Conservation (phyloP, 2,329 filamentous ascomycete species). For the Akanthomyces muscarius region DNA sequence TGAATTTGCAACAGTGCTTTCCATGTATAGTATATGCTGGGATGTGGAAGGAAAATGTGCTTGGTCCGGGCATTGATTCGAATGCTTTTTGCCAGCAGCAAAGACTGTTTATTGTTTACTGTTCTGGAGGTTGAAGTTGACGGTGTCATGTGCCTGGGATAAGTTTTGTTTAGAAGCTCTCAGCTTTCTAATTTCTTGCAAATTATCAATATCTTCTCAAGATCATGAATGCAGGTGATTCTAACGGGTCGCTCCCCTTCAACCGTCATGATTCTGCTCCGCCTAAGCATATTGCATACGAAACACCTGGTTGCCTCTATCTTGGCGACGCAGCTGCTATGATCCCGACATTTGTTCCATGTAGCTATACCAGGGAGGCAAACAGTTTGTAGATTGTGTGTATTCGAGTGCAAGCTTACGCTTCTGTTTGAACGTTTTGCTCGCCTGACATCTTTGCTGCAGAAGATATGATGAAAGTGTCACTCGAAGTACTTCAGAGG, state of each 20-base stretch:
- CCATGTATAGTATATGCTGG: conserved; percentile 1
- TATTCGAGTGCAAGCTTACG: not conserved
- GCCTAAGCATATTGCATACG: not conserved
- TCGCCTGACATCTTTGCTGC: not conserved
- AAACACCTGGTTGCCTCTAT: no score
- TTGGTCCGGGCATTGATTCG: not conserved
- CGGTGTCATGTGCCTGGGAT: not conserved
- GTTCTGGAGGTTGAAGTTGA: not conserved
- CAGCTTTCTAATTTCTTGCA: not conserved
- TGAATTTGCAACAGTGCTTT: not conserved
- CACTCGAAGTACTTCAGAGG: no score
- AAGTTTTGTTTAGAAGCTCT: not conserved
- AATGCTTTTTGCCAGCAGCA: not conserved
- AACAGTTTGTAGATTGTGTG: no score
- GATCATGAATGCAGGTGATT: not conserved
- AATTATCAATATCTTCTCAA: not conserved
- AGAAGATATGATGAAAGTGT: not conserved
- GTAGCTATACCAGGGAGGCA: no score
- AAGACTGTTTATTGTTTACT: not conserved
- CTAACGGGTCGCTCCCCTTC: not conserved
- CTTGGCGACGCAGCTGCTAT: no score
- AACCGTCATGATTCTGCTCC: not conserved
- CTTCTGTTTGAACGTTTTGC: not conserved
- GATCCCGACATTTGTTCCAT: no score
- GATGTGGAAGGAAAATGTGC: not conserved